phyloP scores from a whole-genome alignment of 2,329 filamentous ascomycete species.

The Domatiomyces globalis region DNA sequence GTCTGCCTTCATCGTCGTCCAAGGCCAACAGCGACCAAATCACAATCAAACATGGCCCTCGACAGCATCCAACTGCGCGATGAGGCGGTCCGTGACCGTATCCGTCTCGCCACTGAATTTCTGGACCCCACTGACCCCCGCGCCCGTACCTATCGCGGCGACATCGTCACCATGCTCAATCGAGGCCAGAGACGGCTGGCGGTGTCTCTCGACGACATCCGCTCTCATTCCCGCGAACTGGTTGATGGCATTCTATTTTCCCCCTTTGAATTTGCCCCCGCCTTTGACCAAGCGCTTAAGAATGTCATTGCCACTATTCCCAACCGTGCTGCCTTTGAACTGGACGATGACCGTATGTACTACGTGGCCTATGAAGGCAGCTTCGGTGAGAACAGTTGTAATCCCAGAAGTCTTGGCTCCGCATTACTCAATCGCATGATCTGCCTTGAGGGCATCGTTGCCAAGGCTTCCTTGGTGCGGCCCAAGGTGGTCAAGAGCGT shows the following conservation, averaged over 20 bases:
- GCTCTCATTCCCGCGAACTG: constrained; percentile 71
- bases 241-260: constrained; percentile 65
- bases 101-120: constrained; percentile 81
- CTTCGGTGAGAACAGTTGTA: constrained; percentile 89
- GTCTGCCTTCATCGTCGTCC: no score
- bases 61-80: constrained; percentile 57
- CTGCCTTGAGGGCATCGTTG: constrained; percentile 93
- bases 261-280: constrained; percentile 76
- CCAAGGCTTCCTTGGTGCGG: constrained; percentile 83
- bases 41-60: constrained; percentile 13
- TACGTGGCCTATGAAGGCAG: constrained; percentile 96
- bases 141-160: constrained; percentile 62
- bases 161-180: constrained; percentile 66
- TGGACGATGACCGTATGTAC: constrained; percentile 62
- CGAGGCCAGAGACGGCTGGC: constrained; percentile 44
- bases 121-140: constrained; percentile 53
- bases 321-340: constrained; percentile 61
- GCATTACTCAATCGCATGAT: constrained; percentile 91
- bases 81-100: constrained; percentile 68
- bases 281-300: constrained; percentile 83
- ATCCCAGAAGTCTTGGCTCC: constrained; percentile 81
- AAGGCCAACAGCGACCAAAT: background rate
- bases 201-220: constrained; percentile 79
- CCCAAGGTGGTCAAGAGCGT: constrained; percentile 98
- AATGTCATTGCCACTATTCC: constrained; percentile 71